Percentiles rank a stretch among this genome's conserved stretches.
These are phyloP conservation scores for Fusarium decemcellulare DNA, from an alignment of 2,329 filamentous ascomycete species.

Conservation along the genomic window DNA sequence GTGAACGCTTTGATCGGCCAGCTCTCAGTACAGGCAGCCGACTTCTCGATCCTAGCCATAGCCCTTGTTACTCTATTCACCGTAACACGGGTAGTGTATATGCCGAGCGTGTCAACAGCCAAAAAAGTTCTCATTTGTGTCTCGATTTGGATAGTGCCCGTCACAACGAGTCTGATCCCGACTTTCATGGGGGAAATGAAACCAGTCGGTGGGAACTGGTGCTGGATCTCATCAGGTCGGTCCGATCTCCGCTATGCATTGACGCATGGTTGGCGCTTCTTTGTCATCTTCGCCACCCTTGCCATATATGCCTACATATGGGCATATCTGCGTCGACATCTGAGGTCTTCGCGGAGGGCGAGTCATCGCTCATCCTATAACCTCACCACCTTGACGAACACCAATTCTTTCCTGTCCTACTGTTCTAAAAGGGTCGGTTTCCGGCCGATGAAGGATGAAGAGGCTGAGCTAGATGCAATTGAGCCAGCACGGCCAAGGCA, in stretches of 20 bases:
- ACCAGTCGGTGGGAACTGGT: slow-evolving; percentile 62
- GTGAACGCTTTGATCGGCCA: slow-evolving; percentile 41
- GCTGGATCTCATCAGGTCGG: slow-evolving; percentile 59
- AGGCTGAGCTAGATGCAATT: slow-evolving; percentile 27
- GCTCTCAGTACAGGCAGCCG: slow-evolving; percentile 42
- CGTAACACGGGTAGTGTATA: slow-evolving; percentile 36
- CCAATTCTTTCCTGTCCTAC: slow-evolving; percentile 14
- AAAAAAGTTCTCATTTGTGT: slow-evolving; percentile 32
- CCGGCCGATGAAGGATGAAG: slow-evolving; percentile 25
- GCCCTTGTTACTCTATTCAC: slow-evolving; percentile 43
- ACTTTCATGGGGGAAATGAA: slow-evolving; percentile 38
- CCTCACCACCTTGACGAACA: slow-evolving; percentile 13
- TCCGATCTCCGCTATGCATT: slow-evolving; percentile 59
- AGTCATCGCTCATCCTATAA: slow-evolving; percentile 3
- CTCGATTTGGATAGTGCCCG: slow-evolving; percentile 36
- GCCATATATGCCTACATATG: slow-evolving; percentile 59
- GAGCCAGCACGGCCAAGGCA: not conserved
- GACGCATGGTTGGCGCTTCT: slow-evolving; percentile 61
- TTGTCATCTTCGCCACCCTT: slow-evolving; percentile 57
- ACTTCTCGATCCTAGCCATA: slow-evolving; percentile 45
- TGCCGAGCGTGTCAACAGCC: slow-evolving; percentile 30
- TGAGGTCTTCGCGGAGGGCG: not conserved
- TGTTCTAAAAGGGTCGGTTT: slow-evolving; percentile 22
- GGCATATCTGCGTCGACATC: slow-evolving; percentile 32
- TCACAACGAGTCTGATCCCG: slow-evolving; percentile 38